Conservation (phyloP, 164 flowering plant species). For the Berberis thunbergii region DNA sequence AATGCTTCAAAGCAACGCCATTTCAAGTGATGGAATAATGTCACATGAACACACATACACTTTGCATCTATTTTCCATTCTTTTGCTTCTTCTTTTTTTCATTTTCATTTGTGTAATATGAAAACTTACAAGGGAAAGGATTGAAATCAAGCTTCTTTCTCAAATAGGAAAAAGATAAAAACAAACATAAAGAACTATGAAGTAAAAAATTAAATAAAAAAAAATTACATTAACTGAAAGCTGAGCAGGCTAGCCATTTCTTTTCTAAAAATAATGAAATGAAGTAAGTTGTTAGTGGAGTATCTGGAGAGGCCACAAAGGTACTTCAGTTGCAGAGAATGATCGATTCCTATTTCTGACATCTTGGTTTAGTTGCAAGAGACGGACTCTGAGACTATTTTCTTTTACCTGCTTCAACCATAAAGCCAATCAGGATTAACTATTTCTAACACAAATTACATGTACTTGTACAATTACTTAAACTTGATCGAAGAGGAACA, state of each 20-base stretch:
- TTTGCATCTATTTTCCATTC: no score
- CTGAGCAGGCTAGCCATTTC: neutral
- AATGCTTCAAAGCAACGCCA: no score
- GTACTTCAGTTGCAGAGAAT: conserved; percentile 12
- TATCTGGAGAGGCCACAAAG: conserved; percentile 14
- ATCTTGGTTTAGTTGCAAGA: conserved; percentile 47
- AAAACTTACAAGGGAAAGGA: no score
- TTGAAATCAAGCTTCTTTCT: no score
- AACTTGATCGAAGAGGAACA: neutral
- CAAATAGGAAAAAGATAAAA: no score
- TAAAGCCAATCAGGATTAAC: neutral
- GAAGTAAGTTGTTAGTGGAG: conserved; percentile 9
- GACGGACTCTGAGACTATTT: conserved; percentile 58
- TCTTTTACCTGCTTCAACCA: conserved; percentile 56
- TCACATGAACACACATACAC: no score
- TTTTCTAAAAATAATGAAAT: neutral
- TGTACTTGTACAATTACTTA: neutral
- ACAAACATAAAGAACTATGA: no score
- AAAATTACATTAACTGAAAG: no score
- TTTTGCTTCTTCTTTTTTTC: no score
- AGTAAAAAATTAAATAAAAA: no score
- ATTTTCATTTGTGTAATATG: no score
- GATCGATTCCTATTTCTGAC: conserved; percentile 13
- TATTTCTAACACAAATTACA: neutral
- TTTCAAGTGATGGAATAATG: no score